Conservation (phyloP, 1,139 yeast genomes). For the Zygosaccharomyces pseudobailii region DNA sequence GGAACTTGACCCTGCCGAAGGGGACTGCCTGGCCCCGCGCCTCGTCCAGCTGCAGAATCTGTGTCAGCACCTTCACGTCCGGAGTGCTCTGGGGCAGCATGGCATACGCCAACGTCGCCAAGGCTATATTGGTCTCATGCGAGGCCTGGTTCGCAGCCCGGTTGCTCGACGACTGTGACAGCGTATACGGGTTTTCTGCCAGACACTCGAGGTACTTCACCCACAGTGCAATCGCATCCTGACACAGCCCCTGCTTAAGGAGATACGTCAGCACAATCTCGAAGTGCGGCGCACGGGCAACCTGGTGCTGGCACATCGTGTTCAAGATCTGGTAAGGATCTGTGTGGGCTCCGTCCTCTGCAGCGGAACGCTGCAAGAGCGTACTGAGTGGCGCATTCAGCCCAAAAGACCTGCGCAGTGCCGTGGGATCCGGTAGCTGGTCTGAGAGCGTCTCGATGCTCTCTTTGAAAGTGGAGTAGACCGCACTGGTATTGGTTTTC, state of each 20-base stretch:
- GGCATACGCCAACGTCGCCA: conserved; percentile 26
- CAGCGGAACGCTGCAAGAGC: conserved; percentile 19
- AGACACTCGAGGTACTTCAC: conserved; percentile 26
- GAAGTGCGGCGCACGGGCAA: conserved; percentile 30
- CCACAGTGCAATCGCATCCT: conserved; percentile 32
- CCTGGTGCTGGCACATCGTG: conserved; percentile 21
- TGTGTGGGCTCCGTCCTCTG: conserved; percentile 11
- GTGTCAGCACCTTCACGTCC: conserved; percentile 18
- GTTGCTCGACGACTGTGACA: conserved; percentile 9
- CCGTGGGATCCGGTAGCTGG: conserved; percentile 7
- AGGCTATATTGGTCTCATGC: conserved; percentile 18
- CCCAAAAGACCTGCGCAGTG: conserved; percentile 18
- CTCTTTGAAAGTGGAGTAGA: conserved; percentile 16
- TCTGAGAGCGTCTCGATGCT: conserved; percentile 7
- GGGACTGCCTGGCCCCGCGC: conserved; percentile 12
- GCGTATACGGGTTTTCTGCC: conserved; percentile 19
- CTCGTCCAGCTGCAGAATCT: conserved; percentile 21
- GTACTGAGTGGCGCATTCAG: conserved; percentile 19
- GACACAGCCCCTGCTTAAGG: conserved; percentile 14
- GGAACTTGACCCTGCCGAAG: conserved; percentile 11
- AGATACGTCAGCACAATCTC: conserved; percentile 22
- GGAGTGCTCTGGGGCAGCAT: conserved; percentile 20
- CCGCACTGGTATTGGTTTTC: conserved; percentile 8
- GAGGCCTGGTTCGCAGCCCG: conserved; percentile 14
- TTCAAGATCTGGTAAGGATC: conserved; percentile 28